Evolutionary conservation across 192 early-diverging fungal genomes (phyloP), one percentile per base, ranked within the genome.

Genomic region (Coemansia sp.): DNA sequence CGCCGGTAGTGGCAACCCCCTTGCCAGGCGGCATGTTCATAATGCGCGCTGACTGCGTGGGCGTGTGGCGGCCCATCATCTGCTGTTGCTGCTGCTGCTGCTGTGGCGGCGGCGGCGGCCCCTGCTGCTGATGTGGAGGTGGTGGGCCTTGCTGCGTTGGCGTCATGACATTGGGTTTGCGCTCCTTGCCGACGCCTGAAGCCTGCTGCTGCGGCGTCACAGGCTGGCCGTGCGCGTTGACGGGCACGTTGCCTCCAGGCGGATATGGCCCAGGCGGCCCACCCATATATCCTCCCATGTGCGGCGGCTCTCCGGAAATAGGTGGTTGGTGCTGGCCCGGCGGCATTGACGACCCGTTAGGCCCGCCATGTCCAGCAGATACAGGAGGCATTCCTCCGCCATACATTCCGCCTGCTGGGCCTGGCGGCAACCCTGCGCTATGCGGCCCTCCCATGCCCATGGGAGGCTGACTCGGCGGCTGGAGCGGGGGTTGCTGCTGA

Each of bases 401-500:
- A 53, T 82, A 78, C 69, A 76, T 70, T 33, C 78, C 68, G 35
- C 67, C 67, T 14, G 1, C 44, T 1, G 83, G 68, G 1, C 72
- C 80, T 23, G 71, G 71, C 12, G 80, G 71, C 63, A 77, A 73
- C 12, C 75, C 73, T 0, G 66, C 66, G 34, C 66, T 65, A 36
- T 72, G 71, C 33, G 71, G 71, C 68, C 71, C 68, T 20, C 63
- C 61, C 75, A 73, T 74, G 2, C 69, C 63, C 56, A 81, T 72
- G 15, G 65, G 88, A n/a, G 49, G 86, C 78, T 84, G 86, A 10
- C 86, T 84, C 35, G 87, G 89, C 20, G 90, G 86, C 41, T 84
- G 85, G 30, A 90, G 89, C 57, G 88, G 89, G 23, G 88, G 87
- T 76, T 71, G 78, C 46, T 87, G 86, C 76, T 68, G 86, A 26